Base-by-base conservation (phyloP, 108 stramenopile species). In the Nitzschia sp. region DNA sequence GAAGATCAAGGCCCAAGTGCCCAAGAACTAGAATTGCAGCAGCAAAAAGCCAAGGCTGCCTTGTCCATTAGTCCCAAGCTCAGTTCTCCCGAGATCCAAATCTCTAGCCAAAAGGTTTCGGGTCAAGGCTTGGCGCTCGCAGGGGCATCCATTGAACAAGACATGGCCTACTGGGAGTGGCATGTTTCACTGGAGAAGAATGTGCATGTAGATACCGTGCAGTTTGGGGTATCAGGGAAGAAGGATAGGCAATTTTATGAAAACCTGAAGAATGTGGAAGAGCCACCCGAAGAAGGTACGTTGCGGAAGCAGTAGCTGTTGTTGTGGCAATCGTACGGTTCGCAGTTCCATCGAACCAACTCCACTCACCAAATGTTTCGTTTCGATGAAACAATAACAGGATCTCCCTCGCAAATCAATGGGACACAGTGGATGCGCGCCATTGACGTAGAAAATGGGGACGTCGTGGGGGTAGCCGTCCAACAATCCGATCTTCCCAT, bases 131-230 rank as follows among this genome's bases (percentile, higher is more conserved):
- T 92, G 6, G 91, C 86, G 1, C 46, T 92, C 48, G 83, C 78
- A 2, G 81, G 73, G 22, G 80, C 83, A 11, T 60, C 83, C 8
- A 71, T 92, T 65, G 91, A 92, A 53, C 91, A 92, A 75, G 91
- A 92, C 78, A 81, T 87, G n/a, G 88, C 91, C 11, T 92, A 92
- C 64, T 92, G 91, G 91, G 91, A 92, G 76, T 89, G 78, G 79
- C 85, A 89, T 60, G 73, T 92, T 17, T 48, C 46, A 2, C 6
- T 48, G 17, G n/a, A 17, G 6, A 48, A 48, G 46, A 48, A 15
- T 48, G 46, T 48, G 2, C 66, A 70, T 12, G 37, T 71, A 8
- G 75, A 84, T 29, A 81, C 78, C 11, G 79, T 92, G 22, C 69
- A 86, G 66, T 88, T 92, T 67, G 91, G 91, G 12, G 88, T 92